A percentile compares a stretch with the other conserved stretches of the same genome.
Conservation (phyloP, 2,329 filamentous ascomycete species). For the Botrytis medusae region DNA sequence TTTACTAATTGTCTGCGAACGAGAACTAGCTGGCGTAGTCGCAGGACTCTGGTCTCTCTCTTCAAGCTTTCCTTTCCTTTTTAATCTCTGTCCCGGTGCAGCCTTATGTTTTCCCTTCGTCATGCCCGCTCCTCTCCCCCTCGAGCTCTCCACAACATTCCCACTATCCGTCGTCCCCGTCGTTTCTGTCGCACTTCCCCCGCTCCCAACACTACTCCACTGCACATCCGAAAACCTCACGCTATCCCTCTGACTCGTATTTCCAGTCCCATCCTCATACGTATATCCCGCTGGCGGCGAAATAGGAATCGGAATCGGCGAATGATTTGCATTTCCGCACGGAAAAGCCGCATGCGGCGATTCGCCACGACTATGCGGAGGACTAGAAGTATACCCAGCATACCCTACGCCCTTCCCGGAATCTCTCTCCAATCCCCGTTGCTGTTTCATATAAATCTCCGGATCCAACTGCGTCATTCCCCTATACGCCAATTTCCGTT, state of each 20-base stretch:
- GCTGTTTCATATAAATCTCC: not conserved
- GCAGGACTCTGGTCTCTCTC: not conserved
- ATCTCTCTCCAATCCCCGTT: not conserved
- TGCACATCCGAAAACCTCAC: conserved; percentile 15
- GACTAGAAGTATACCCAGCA: not conserved
- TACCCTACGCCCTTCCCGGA: not conserved
- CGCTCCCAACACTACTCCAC: conserved; percentile 7
- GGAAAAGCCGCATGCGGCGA: not conserved
- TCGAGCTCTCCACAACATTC: not conserved
- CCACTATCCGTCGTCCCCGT: conserved; percentile 1
- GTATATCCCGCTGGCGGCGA: not conserved
- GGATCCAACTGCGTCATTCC: not conserved
- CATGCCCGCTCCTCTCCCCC: not conserved
- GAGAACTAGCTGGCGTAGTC: conserved; percentile 10
- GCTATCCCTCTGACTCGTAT: not conserved
- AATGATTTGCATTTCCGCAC: not conserved
- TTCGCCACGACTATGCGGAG: not conserved
- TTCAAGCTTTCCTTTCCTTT: not conserved
- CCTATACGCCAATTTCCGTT: not conserved
- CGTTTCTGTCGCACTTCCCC: not conserved
- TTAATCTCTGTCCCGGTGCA: not conserved
- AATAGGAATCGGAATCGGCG: not conserved
- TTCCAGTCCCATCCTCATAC: not conserved
- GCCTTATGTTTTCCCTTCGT: not conserved
- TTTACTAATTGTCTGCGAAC: not conserved